These are phyloP conservation scores for Hortiboletus flavorubellus DNA, from an alignment of 768 basidiomycete genomes.

Conservation along the genomic window DNA sequence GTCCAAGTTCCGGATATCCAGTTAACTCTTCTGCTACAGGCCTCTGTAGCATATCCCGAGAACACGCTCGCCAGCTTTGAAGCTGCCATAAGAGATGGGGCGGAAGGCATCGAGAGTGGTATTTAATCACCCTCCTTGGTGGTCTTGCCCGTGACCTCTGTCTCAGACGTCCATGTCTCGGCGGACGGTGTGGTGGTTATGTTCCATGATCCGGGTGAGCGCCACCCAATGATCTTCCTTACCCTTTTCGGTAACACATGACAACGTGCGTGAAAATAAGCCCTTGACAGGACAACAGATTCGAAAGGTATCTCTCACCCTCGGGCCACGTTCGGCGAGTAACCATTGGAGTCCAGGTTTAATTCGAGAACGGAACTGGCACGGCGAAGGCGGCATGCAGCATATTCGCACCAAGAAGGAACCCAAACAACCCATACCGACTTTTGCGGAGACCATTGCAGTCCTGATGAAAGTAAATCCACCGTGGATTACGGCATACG, in stretches of 20 bases:
- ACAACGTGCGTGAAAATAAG: conserved; percentile 35
- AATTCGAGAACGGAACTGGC: conserved; percentile 71
- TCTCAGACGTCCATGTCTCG: conserved; percentile 92
- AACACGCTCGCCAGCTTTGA: conserved; percentile 96
- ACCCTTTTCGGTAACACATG: conserved; percentile 20
- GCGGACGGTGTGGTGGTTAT: conserved; percentile 83
- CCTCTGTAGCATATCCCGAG: conserved; percentile 83
- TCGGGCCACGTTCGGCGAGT: conserved; percentile 27
- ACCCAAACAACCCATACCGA: conserved; percentile 86
- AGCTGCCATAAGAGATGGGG: conserved; percentile 91
- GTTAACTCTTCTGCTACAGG: conserved; percentile 45
- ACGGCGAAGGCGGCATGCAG: conserved; percentile 68
- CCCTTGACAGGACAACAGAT: conserved; percentile 79
- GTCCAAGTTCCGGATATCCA: conserved; percentile 10
- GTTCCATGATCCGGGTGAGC: conserved; percentile 90
- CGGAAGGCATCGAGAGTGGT: conserved; percentile 98
- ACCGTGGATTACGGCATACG: conserved; percentile 6
- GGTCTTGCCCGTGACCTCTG: conserved; percentile 48
- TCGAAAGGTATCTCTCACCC: conserved; percentile 46
- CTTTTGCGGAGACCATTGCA: conserved; percentile 79
- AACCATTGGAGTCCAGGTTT: conserved; percentile 41
- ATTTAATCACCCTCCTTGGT: conserved; percentile 42
- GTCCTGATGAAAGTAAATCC: conserved; percentile 70
- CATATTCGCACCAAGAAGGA: conserved; percentile 75
- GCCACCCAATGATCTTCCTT: conserved; percentile 15